These are phyloP conservation scores for Phaeosphaeriaceae sp. DNA, from an alignment of 2,329 filamentous ascomycete species.

Conservation along the genomic window DNA sequence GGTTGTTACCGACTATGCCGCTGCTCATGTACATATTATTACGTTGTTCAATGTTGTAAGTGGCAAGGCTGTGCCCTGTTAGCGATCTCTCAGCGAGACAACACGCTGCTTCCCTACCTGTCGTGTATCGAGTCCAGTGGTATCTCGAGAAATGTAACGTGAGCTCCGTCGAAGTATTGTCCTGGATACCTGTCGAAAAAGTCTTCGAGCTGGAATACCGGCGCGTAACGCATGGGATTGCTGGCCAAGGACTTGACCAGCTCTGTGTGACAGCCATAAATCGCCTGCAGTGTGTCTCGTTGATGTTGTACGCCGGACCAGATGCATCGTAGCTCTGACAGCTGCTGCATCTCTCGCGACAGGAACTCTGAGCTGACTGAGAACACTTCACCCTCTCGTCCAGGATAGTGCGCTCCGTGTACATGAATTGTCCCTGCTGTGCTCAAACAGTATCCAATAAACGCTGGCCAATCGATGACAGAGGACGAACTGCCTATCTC, in stretches of 20 bases:
- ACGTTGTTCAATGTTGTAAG: conserved; percentile 47
- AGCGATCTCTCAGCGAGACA: conserved; percentile 10
- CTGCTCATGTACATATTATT: conserved; percentile 48
- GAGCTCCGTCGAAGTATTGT: conserved; percentile 75
- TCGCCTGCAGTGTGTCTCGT: conserved; percentile 76
- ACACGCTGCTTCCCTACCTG: conserved; percentile 51
- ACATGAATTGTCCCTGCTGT: conserved; percentile 89
- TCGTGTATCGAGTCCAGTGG: conserved; percentile 68
- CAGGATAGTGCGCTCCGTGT: conserved; percentile 81
- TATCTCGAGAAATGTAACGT: conserved; percentile 75
- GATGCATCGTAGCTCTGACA: conserved; percentile 75
- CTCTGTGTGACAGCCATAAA: conserved; percentile 81
- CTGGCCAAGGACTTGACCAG: conserved; percentile 76
- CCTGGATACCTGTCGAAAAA: conserved; percentile 86
- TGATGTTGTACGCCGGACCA: conserved; percentile 85
- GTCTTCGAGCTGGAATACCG: conserved; percentile 84
- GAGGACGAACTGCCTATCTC: conserved; percentile 78
- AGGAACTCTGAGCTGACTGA: conserved; percentile 74
- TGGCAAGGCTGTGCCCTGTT: conserved; percentile 34
- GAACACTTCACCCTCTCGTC: conserved; percentile 68
- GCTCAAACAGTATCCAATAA: conserved; percentile 86
- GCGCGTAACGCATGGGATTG: conserved; percentile 75
- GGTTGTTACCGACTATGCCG: conserved; percentile 33
- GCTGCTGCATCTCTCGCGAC: conserved; percentile 79
- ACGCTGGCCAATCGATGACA: conserved; percentile 83